Conservation (phyloP, 371 early-diverging fungal species). For the Circinella minor region DNA sequence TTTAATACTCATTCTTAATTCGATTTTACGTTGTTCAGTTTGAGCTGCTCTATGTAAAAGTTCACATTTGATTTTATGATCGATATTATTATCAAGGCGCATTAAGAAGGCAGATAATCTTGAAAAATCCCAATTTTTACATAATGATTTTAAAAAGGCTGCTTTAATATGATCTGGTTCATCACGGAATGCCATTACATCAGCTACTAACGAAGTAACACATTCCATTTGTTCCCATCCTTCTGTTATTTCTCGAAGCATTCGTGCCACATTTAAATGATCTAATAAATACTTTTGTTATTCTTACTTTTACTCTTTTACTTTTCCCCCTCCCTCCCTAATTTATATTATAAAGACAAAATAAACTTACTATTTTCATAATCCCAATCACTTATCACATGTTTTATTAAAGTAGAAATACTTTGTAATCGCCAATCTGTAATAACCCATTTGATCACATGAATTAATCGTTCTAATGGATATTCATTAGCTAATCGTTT, state of each 20-base stretch:
- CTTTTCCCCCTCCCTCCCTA: too few relatives aligned
- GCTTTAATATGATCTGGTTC: background rate
- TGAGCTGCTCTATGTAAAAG: conserved; percentile 3
- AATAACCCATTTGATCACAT: conserved; percentile 4
- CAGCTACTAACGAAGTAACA: background rate
- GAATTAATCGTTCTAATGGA: background rate
- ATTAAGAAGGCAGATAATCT: background rate
- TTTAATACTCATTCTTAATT: background rate
- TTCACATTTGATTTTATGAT: conserved; percentile 4
- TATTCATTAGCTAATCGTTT: conserved; percentile 2
- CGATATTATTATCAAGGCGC: background rate
- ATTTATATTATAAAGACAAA: too few relatives aligned
- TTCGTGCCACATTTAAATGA: conserved; percentile 1
- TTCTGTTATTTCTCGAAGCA: conserved; percentile 3
- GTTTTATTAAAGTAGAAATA: background rate
- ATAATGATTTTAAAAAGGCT: background rate
- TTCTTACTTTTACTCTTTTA: too few relatives aligned
- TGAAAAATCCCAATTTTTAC: conserved; percentile 11
- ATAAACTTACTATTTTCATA: background rate
- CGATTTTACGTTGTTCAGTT: conserved; percentile 1
- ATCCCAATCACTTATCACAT: conserved; percentile 7
- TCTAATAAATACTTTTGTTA: background rate
- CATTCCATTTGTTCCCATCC: conserved; percentile 10
- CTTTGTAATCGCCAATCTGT: conserved; percentile 6
- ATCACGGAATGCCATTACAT: conserved; percentile 3